Evolutionary conservation across 768 basidiomycete species (phyloP).

Genomic region (Hydnomerulius pinastri): DNA sequence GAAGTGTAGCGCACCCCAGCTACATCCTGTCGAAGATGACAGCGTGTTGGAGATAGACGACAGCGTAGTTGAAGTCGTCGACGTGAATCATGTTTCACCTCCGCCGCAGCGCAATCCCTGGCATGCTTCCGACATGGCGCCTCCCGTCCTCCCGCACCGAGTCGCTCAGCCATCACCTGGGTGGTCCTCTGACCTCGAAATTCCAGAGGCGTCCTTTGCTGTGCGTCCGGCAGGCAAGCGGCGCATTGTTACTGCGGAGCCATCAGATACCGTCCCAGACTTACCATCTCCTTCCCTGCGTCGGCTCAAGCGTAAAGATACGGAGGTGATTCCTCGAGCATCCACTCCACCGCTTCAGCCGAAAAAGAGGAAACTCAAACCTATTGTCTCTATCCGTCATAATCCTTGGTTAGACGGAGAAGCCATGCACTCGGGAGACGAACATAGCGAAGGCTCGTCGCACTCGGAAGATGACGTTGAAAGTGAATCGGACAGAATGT

Average conservation of each 20-base stretch:
- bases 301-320: constrained; percentile 28
- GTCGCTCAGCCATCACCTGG: constrained; percentile 20
- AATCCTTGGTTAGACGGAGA: constrained; percentile 64
- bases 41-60: constrained; percentile 14
- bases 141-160: constrained; percentile 35
- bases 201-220: constrained; percentile 46
- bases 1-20: constrained; percentile 4
- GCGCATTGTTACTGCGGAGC: constrained; percentile 13
- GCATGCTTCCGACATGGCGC: constrained; percentile 30
- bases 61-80: constrained; percentile 17
- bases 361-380: constrained; percentile 24
- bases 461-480: constrained; percentile 54
- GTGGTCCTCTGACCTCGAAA: constrained; percentile 20
- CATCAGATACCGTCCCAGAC: constrained; percentile 24
- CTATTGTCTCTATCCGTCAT: constrained; percentile 35
- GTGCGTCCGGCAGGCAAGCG: constrained; percentile 42
- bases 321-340: constrained; percentile 21
- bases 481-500: constrained; percentile 66
- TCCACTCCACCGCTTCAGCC: constrained; percentile 23
- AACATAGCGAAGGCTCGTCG: constrained; percentile 64
- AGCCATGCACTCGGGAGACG: constrained; percentile 81
- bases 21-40: constrained; percentile 16
- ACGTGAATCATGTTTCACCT: constrained; percentile 19
- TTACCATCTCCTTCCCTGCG: constrained; percentile 34
- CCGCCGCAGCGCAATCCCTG: constrained; percentile 8